Evolutionary conservation across 495 filamentous ascomycete genomes (phyloP).

Genomic region (Venustampulla echinocandica): DNA sequence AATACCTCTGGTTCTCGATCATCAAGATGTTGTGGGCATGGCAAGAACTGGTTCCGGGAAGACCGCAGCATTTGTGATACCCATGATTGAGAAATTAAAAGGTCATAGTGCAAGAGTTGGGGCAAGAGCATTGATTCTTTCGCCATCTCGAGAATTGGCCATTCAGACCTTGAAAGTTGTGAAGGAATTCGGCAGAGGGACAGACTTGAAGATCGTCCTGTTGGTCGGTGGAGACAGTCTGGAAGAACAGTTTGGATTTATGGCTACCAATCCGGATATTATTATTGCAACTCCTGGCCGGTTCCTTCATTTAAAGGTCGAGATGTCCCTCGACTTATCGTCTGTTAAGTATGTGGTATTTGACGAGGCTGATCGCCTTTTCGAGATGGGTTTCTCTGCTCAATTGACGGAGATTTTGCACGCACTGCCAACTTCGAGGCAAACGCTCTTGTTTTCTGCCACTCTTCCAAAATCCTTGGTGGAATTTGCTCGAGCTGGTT

Average conservation of each 20-base stretch:
- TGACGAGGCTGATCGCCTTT: constrained; percentile 91
- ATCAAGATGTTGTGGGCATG: constrained; percentile 94
- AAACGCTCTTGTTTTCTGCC: constrained; percentile 90
- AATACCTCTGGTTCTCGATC: constrained; percentile 81
- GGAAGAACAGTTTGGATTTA: constrained; percentile 89
- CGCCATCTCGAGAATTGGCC: constrained; percentile 86
- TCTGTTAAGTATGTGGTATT: constrained; percentile 90
- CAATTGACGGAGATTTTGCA: constrained; percentile 92
- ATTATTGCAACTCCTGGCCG: constrained; percentile 94
- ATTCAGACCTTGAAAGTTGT: constrained; percentile 93
- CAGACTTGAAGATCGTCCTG: constrained; percentile 78
- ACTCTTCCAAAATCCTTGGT: constrained; percentile 89
- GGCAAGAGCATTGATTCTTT: constrained; percentile 75
- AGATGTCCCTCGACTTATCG: constrained; percentile 82
- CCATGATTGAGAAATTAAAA: constrained; percentile 92
- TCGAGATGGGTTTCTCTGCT: constrained; percentile 95
- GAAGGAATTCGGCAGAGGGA: constrained; percentile 84
- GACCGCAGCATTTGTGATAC: constrained; percentile 94
- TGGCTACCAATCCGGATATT: constrained; percentile 92
- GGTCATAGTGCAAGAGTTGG: constrained; percentile 81
- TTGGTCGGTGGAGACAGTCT: constrained; percentile 91
- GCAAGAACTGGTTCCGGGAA: constrained; percentile 94
- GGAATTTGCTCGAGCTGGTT: constrained; percentile 87
- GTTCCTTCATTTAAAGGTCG: constrained; percentile 90
- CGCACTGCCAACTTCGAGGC: constrained; percentile 70